These are phyloP conservation scores for Annulohypoxylon nitens DNA, from an alignment of 495 filamentous ascomycete genomes.

Conservation along the genomic window DNA sequence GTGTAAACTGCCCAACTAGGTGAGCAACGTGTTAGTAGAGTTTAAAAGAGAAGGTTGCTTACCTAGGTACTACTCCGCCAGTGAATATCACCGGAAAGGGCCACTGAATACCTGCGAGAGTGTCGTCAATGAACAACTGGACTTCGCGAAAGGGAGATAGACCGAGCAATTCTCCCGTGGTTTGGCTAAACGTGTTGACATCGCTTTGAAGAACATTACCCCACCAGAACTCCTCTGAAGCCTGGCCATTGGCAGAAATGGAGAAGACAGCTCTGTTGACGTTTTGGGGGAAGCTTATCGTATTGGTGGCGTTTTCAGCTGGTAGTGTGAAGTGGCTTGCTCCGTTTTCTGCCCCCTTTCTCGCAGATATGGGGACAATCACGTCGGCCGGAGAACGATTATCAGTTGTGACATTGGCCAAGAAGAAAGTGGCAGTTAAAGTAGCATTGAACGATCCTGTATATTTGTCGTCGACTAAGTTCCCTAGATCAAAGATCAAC, in stretches of 20 bases:
- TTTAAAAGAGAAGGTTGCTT: too few relatives aligned
- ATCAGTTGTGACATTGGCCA: slow-evolving; percentile 53
- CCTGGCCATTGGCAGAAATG: slow-evolving; percentile 82
- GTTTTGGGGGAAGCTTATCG: slow-evolving; percentile 70
- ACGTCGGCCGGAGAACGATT: slow-evolving; percentile 67
- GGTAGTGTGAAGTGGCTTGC: slow-evolving; percentile 79
- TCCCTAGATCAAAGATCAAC: slow-evolving; percentile 86
- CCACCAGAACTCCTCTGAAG: slow-evolving; percentile 90
- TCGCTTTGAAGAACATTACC: slow-evolving; percentile 76
- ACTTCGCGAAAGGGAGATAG: slow-evolving; percentile 85
- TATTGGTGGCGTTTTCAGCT: slow-evolving; percentile 70
- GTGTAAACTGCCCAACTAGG: slow-evolving; percentile 66
- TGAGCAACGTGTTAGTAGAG: too few relatives aligned
- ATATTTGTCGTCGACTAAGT: slow-evolving; percentile 80
- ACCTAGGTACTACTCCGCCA: slow-evolving; percentile 79
- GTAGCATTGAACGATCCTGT: slow-evolving; percentile 83
- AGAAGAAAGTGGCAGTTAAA: slow-evolving; percentile 82
- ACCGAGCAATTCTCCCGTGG: slow-evolving; percentile 71
- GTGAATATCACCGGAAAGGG: slow-evolving; percentile 91
- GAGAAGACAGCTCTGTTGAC: slow-evolving; percentile 79
- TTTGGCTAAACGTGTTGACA: slow-evolving; percentile 68
- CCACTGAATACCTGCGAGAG: slow-evolving; percentile 82
- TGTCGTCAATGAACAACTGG: slow-evolving; percentile 82
- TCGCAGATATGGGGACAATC: slow-evolving; percentile 81
- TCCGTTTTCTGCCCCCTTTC: slow-evolving; percentile 62